Evolutionary conservation across 2,329 filamentous ascomycete genomes (phyloP).

Genomic region (Chaetomiaceae sp.): DNA sequence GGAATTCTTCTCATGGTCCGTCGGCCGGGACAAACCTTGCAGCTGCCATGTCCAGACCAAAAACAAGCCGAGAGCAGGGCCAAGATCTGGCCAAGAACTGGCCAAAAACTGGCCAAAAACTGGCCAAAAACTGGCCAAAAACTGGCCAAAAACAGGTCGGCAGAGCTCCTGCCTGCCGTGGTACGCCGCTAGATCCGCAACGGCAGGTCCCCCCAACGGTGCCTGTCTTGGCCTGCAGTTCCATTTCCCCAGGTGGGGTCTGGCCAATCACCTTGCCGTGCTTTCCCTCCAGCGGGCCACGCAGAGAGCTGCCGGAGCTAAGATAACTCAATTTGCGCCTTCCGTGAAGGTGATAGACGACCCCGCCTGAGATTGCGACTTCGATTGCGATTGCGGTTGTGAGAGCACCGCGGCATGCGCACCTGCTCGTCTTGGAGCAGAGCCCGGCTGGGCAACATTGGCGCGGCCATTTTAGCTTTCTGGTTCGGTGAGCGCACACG

Average conservation of each 20-base stretch:
- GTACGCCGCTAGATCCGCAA: conserved; percentile 17
- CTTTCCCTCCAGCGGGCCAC: neutral
- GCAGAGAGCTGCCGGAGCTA: neutral
- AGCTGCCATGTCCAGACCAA: too few species aligned
- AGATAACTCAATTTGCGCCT: conserved; percentile 9
- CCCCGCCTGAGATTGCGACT: neutral
- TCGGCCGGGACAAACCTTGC: too few species aligned
- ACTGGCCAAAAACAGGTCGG: conserved; percentile 2
- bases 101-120: too few species aligned
- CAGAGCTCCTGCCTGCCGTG: neutral
- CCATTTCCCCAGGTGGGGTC: neutral
- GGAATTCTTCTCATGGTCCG: too few species aligned
- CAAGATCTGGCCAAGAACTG: too few species aligned
- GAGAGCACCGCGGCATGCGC: neutral
- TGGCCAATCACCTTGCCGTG: neutral
- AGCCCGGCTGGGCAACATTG: conserved; percentile 2
- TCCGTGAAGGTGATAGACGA: neutral
- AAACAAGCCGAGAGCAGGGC: too few species aligned
- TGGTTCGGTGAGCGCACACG: too few species aligned
- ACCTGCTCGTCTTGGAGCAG: conserved; percentile 4
- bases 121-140: conserved; percentile 14
- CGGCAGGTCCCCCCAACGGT: conserved; percentile 16
- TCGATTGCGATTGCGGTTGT: neutral
- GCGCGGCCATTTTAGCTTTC: too few species aligned
- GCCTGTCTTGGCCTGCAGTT: neutral